Conservation (phyloP, 2,329 filamentous ascomycete genomes). For the Hymenoscyphus infarciens region DNA sequence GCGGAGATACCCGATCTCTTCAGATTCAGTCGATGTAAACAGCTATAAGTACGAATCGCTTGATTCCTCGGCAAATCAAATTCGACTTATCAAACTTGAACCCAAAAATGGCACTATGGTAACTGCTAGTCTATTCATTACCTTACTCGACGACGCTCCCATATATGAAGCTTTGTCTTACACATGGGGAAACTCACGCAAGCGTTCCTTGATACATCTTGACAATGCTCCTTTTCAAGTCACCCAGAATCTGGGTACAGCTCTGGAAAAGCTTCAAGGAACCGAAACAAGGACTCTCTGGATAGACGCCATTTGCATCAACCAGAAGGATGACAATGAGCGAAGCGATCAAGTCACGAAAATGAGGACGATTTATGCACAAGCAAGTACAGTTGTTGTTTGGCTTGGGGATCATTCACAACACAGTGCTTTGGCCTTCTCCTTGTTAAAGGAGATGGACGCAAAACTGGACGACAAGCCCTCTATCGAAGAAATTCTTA, state of each 20-base stretch:
- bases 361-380: constrained; percentile 17
- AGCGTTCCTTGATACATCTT: not conserved
- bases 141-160: constrained; percentile 4
- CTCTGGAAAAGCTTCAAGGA: constrained; percentile 9
- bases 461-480: not conserved
- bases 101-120: not conserved
- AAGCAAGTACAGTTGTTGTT: constrained; percentile 9
- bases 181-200: constrained; percentile 6
- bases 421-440: not conserved
- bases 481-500: not conserved
- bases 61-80: not conserved
- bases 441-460: not conserved
- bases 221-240: not conserved
- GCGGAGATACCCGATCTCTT: too few species aligned
- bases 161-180: constrained; percentile 12
- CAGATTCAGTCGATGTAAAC: not conserved
- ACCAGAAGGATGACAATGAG: constrained; percentile 42
- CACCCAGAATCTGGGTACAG: constrained; percentile 9
- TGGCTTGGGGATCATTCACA: constrained; percentile 7
- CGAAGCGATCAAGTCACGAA: constrained; percentile 14
- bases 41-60: not conserved
- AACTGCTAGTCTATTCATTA: not conserved
- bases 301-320: constrained; percentile 19
- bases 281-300: constrained; percentile 7
- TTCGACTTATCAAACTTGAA: not conserved